These are phyloP conservation scores for Medicago ruthenica DNA, from an alignment of 306 rosid species.

Conservation along the genomic window DNA sequence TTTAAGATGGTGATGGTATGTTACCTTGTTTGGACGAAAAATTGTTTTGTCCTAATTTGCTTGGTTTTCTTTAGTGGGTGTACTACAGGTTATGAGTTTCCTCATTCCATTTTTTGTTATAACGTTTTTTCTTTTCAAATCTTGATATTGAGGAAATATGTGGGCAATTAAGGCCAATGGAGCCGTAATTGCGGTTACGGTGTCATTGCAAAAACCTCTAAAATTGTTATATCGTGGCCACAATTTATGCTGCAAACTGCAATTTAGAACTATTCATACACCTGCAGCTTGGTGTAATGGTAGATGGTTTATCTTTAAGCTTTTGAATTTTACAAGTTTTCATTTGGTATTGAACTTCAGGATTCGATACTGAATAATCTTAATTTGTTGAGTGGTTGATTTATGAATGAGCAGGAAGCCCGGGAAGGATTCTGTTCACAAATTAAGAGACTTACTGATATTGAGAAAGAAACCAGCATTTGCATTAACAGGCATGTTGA, in stretches of 20 bases:
- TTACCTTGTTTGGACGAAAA: too few species aligned
- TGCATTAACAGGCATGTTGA: slow-evolving; percentile 79
- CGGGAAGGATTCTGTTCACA: slow-evolving; percentile 83
- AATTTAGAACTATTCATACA: neutral
- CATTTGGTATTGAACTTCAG: slow-evolving; percentile 3
- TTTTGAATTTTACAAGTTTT: slow-evolving; percentile 4
- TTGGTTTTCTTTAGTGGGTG: too few species aligned
- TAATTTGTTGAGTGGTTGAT: slow-evolving; percentile 16
- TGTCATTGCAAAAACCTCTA: neutral
- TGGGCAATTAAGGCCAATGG: too few species aligned
- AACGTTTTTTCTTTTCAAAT: too few species aligned
- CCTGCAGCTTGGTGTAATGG: neutral
- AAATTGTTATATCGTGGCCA: neutral
- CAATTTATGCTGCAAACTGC: neutral
- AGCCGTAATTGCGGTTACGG: too few species aligned
- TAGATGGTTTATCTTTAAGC: neutral
- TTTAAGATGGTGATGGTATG: neutral
- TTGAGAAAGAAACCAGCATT: slow-evolving; percentile 86
- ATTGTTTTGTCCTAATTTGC: too few species aligned
- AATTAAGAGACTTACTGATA: slow-evolving; percentile 60
- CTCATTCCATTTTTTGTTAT: too few species aligned
- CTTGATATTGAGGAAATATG: too few species aligned
- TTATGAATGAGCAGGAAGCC: slow-evolving; percentile 68
- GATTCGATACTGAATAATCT: neutral
- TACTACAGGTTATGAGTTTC: too few species aligned